phyloP scores from a whole-genome alignment of 495 filamentous ascomycete species.

The Parmelia sp. region DNA sequence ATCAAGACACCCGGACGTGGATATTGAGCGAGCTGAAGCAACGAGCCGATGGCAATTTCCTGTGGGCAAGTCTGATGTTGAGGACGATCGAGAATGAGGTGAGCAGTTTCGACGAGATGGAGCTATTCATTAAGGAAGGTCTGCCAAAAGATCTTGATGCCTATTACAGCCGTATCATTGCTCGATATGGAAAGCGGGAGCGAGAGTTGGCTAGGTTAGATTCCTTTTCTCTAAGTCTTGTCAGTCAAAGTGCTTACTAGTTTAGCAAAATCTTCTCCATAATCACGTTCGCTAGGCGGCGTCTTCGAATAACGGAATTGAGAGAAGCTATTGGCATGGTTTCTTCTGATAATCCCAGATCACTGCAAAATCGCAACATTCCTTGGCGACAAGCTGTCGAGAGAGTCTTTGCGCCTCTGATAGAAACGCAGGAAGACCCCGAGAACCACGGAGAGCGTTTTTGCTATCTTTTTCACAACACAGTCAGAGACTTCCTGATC shows the following conservation, averaged over 20 bases:
- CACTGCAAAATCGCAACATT: constrained; percentile 11
- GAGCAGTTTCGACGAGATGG: constrained; percentile 16
- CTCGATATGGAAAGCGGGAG: constrained; percentile 9
- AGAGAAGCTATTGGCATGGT: constrained; percentile 12
- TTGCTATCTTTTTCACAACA: constrained; percentile 11
- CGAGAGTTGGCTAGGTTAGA: constrained; percentile 4
- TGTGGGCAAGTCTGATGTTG: constrained; percentile 24
- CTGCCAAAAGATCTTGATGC: constrained; percentile 17
- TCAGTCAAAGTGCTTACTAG: background rate
- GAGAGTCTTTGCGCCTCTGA: constrained; percentile 7
- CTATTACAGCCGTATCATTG: constrained; percentile 9
- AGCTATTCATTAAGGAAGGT: constrained; percentile 17
- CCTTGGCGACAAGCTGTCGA: constrained; percentile 10
- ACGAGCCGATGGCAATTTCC: constrained; percentile 18
- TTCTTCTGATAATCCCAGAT: background rate
- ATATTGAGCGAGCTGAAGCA: constrained; percentile 6
- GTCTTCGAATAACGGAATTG: constrained; percentile 9
- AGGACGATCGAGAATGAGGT: constrained; percentile 13
- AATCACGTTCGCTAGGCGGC: constrained; percentile 8
- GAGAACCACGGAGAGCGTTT: constrained; percentile 3
- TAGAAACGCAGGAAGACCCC: constrained; percentile 7
- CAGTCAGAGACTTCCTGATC: constrained; percentile 9
- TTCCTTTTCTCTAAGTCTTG: background rate
- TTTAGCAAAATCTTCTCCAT: constrained; percentile 10
- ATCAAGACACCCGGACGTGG: constrained; percentile 4